Base-by-base conservation (phyloP, 2,329 filamentous ascomycete genomes). In the Paecilomyces sp. region DNA sequence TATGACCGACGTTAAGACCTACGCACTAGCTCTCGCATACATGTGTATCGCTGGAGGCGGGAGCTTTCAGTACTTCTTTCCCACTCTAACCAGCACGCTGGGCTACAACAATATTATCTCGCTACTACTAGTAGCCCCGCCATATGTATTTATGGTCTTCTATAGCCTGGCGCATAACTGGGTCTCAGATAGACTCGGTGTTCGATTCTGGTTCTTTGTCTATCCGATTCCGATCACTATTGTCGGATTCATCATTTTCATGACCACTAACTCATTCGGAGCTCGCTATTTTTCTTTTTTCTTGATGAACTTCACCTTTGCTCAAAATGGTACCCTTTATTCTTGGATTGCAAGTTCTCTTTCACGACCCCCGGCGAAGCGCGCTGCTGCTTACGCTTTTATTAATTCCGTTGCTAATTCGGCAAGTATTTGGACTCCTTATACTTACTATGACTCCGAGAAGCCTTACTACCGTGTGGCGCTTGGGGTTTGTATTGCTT, bases 91-190 rank as follows among this genome's bases (percentile, higher is more conserved):
- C 41, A 66, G 73, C 47, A 77, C 76, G 1, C 73, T 82, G 1
- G 76, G 77, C 0, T 80, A 79, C 69, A 71, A 67, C 56, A 70
- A 62, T 0, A 80, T 77, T 6, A 76, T 80, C 36, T 80, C 80
- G 0, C 72, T 83, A 3, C 75, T 79, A 1, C 74, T 83, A 4
- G 82, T 79, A 2, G 68, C 66, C 57, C 86, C 86, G 9, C 58
- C 58, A 15, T 57, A 57, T 31, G 30, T 60, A 13, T 28, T 57
- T 25, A 50, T 55, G 18, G 51, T 53, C 24, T 41, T 60, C 50
- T 41, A 34, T 51, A n/a, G 55, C 13, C 28, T 60, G 25, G 24
- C 34, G 18, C 31, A 54, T 25, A 41, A 41, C 57, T 62, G 56
- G 61, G 59, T 54, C 58, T 61, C 55, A 59, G 58, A 57, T 22